Conservation (phyloP, 1,284 basidiomycete genomes). For the Sporisorium reilianum region DNA sequence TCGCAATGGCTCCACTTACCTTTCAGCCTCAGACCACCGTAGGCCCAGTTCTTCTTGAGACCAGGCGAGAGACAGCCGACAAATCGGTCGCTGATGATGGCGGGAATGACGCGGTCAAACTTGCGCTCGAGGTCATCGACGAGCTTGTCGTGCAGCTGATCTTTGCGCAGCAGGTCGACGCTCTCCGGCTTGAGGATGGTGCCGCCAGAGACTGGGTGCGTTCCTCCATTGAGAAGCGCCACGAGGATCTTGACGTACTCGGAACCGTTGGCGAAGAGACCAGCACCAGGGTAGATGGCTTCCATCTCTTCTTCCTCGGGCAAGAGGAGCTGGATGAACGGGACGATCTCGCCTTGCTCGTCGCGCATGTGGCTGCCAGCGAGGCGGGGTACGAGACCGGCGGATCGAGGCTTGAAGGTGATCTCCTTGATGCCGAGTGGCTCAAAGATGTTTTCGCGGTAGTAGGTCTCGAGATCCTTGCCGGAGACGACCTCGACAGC, state of each 20-base stretch:
- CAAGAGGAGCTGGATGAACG: slow-evolving; percentile 23
- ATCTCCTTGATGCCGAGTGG: slow-evolving; percentile 57
- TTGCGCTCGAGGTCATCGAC: slow-evolving; percentile 16
- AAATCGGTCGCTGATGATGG: slow-evolving; percentile 19
- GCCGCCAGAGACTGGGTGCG: slow-evolving; percentile 44
- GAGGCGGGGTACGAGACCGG: slow-evolving; percentile 23
- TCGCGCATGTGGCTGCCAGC: slow-evolving; percentile 18
- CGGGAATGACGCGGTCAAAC: slow-evolving; percentile 19
- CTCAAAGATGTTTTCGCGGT: slow-evolving; percentile 57
- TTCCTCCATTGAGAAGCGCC: slow-evolving; percentile 55
- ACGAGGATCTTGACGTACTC: slow-evolving; percentile 49
- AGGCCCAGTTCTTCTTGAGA: slow-evolving; percentile 25
- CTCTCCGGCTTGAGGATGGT: slow-evolving; percentile 56
- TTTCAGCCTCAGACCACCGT: slow-evolving; percentile 20
- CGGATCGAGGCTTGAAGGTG: slow-evolving; percentile 34
- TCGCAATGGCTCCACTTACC: neutral
- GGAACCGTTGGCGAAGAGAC: slow-evolving; percentile 32
- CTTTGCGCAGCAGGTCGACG: slow-evolving; percentile 43
- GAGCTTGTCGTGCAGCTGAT: slow-evolving; percentile 35
- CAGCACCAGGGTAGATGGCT: slow-evolving; percentile 46
- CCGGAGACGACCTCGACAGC: slow-evolving; percentile 51
- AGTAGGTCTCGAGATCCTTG: slow-evolving; percentile 51
- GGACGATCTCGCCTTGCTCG: slow-evolving; percentile 15
- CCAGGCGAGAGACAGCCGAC: slow-evolving; percentile 20
- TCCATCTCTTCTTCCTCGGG: slow-evolving; percentile 42